Conservation (phyloP, 768 basidiomycete species). For the Candolleomyces aberdarensis region DNA sequence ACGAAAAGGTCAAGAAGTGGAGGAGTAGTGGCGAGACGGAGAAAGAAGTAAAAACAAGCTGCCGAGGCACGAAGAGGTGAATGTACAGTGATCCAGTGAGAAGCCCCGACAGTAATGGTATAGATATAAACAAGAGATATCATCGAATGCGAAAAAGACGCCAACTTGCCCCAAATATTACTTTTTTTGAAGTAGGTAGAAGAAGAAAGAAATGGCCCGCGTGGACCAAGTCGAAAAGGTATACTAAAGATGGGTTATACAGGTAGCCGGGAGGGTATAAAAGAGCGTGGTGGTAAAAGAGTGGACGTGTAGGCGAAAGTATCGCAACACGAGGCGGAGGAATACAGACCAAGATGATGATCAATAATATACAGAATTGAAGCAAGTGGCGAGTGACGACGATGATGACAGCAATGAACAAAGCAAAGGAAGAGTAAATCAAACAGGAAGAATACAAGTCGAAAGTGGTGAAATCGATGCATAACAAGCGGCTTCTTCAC, state of each 20-base stretch:
- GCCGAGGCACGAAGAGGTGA: neutral
- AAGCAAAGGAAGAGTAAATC: constrained; percentile 4
- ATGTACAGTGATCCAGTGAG: constrained; percentile 2
- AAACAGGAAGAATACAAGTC: constrained; percentile 7
- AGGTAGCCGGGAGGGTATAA: constrained; percentile 6
- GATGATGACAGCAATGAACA: constrained; percentile 9
- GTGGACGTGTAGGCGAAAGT: constrained; percentile 8
- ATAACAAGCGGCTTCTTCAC: neutral
- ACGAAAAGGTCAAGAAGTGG: neutral
- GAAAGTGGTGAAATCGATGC: constrained; percentile 4
- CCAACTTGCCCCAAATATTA: constrained; percentile 4
- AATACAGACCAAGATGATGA: neutral
- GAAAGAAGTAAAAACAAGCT: constrained; percentile 5
- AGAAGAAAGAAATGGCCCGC: neutral
- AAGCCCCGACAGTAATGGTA: constrained; percentile 5
- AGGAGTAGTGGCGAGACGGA: neutral
- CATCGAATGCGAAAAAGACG: constrained; percentile 7
- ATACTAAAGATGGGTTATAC: constrained; percentile 8
- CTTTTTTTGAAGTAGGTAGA: constrained; percentile 2
- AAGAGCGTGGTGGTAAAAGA: constrained; percentile 9
- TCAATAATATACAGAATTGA: constrained; percentile 9
- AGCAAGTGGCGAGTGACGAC: constrained; percentile 7
- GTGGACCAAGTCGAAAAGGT: constrained; percentile 4
- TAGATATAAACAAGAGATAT: constrained; percentile 8
- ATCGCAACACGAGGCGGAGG: constrained; percentile 7